Evolutionary conservation across 306 rosid species (phyloP).

Genomic region (Datisca glomerata): DNA sequence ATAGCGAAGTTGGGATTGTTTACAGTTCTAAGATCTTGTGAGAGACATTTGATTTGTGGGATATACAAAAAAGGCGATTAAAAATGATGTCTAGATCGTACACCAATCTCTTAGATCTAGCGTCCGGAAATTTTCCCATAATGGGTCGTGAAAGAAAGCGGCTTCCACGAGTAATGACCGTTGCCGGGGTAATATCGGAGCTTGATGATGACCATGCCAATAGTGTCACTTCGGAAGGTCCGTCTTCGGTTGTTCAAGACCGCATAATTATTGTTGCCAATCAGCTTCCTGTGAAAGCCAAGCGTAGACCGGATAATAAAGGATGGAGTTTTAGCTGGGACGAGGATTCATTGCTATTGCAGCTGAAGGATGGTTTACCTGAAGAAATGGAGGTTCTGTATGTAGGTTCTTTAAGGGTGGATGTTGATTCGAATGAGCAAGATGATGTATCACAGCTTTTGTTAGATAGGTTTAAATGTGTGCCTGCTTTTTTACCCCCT

Average conservation of each 20-base stretch:
- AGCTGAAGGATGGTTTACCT: conserved; percentile 46
- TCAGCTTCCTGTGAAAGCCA: conserved; percentile 48
- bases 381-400: conserved; percentile 59
- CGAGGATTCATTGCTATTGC: conserved; percentile 43
- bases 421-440: conserved; percentile 36
- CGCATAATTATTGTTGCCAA: conserved; percentile 47
- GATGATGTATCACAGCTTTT: conserved; percentile 51
- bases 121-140: conserved; percentile 46
- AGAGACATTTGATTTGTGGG: conserved; percentile 11
- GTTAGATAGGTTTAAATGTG: conserved; percentile 54
- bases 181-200: conserved; percentile 46
- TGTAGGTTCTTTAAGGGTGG: conserved; percentile 47
- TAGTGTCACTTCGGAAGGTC: conserved; percentile 48
- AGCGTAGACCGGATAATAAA: conserved; percentile 41
- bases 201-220: conserved; percentile 49
- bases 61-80: conserved; percentile 3
- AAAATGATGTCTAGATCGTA: conserved; percentile 56
- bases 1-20: conserved; percentile 11
- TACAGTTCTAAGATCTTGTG: conserved; percentile 18
- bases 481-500: conserved; percentile 47
- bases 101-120: conserved; percentile 51
- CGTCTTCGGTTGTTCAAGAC: conserved; percentile 35
- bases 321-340: conserved; percentile 63
- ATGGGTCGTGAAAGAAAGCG: conserved; percentile 45
- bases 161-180: conserved; percentile 45